phyloP scores from a whole-genome alignment of 1,284 basidiomycete genomes.

The Pseudozyma tsukubaensis region DNA sequence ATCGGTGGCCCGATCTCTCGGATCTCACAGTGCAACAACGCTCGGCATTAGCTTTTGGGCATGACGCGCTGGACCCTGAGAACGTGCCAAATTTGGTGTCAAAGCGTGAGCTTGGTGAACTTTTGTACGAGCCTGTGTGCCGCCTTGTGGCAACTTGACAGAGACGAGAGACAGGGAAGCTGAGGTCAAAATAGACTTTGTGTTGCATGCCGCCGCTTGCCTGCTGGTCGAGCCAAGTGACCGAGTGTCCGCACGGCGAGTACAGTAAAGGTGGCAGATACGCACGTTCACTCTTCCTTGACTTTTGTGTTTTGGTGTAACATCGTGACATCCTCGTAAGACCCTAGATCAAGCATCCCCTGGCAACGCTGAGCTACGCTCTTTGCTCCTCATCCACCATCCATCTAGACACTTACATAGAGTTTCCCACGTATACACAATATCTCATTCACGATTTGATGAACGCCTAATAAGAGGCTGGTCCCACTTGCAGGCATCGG shows the following conservation, averaged over 20 bases:
- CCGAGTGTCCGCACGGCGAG: constrained; percentile 3
- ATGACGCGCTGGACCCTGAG: constrained; percentile 40
- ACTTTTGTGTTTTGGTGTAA: constrained; percentile 1
- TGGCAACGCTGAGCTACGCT: too few species aligned
- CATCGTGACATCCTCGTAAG: not conserved
- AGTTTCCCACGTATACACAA: too few species aligned
- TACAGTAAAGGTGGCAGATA: not conserved
- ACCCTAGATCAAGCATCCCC: too few species aligned
- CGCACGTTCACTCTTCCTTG: constrained; percentile 8
- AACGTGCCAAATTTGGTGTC: constrained; percentile 18
- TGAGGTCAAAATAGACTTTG: not conserved
- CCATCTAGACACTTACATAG: too few species aligned
- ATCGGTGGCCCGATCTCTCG: not conserved
- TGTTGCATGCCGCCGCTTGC: not conserved
- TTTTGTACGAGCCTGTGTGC: not conserved
- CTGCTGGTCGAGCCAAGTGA: constrained; percentile 3
- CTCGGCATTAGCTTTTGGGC: not conserved
- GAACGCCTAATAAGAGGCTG: too few species aligned
- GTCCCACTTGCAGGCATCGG: too few species aligned
- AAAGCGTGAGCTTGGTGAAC: not conserved
- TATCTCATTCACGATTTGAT: too few species aligned
- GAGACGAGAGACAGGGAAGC: not conserved
- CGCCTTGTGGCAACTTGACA: not conserved
- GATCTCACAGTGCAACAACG: too few species aligned
- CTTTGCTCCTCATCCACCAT: too few species aligned